Percentiles rank a stretch among this genome's conserved stretches.
Conservation (phyloP, 495 filamentous ascomycete species). For the Physcia stellaris region DNA sequence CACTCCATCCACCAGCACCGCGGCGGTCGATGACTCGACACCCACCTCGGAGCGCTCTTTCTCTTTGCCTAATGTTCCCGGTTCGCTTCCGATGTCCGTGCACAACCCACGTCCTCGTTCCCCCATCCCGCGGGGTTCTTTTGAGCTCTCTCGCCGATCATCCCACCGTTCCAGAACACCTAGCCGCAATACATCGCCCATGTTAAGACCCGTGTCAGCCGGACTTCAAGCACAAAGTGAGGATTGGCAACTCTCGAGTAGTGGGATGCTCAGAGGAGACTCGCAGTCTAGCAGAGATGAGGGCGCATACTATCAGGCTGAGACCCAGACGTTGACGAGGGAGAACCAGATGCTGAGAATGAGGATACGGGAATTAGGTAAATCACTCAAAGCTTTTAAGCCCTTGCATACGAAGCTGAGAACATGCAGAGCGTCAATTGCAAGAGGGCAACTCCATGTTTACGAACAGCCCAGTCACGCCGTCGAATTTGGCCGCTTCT, state of each 20-base stretch:
- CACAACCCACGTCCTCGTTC: constrained; percentile 32
- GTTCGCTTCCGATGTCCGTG: constrained; percentile 18
- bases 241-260: constrained; percentile 19
- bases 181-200: constrained; percentile 24
- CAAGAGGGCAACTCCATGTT: constrained; percentile 8
- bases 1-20: constrained; percentile 29
- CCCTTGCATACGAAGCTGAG: neutral
- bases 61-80: constrained; percentile 31
- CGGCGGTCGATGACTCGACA: constrained; percentile 54
- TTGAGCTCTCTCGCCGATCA: constrained; percentile 41
- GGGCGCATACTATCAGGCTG: constrained; percentile 79
- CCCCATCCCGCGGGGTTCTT: constrained; percentile 40
- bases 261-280: no score
- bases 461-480: constrained; percentile 9
- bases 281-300: constrained; percentile 57
- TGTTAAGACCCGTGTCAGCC: constrained; percentile 19
- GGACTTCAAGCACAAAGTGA: constrained; percentile 14
- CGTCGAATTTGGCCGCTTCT: constrained; percentile 11
- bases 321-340: constrained; percentile 69
- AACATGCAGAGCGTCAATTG: constrained; percentile 10
- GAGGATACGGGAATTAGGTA: constrained; percentile 66
- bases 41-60: constrained; percentile 50
- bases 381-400: neutral
- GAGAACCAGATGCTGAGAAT: constrained; percentile 90
- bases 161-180: constrained; percentile 24